These are phyloP conservation scores for Termitomyces sp. DNA, from an alignment of 768 basidiomycete species.

Conservation along the genomic window DNA sequence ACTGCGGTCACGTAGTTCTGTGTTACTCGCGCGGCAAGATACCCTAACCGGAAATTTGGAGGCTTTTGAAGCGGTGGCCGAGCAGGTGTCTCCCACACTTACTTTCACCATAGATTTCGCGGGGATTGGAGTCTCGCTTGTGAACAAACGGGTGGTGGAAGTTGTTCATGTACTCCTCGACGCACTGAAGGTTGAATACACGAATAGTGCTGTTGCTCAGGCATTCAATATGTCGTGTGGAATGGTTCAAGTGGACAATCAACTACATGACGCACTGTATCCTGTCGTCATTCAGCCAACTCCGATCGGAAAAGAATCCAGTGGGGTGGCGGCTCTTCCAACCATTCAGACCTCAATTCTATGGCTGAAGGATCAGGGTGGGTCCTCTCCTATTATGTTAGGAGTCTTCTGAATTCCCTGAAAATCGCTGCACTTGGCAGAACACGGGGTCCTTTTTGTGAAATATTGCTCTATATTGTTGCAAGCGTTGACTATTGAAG, in stretches of 20 bases:
- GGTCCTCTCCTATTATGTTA: slow-evolving; percentile 7
- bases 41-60: slow-evolving; percentile 65
- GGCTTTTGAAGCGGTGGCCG: slow-evolving; percentile 79
- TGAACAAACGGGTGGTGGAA: slow-evolving; percentile 85
- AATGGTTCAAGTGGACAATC: slow-evolving; percentile 94
- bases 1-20: slow-evolving; percentile 48
- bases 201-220: slow-evolving; percentile 72
- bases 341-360: slow-evolving; percentile 85
- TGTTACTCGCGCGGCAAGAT: slow-evolving; percentile 56
- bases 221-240: slow-evolving; percentile 77
- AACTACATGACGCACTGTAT: slow-evolving; percentile 92
- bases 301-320: slow-evolving; percentile 71
- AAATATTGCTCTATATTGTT: slow-evolving; percentile 94
- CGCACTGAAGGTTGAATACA: slow-evolving; percentile 79
- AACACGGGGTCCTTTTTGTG: slow-evolving; percentile 96
- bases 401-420: neutral
- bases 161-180: slow-evolving; percentile 84
- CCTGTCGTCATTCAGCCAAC: slow-evolving; percentile 95
- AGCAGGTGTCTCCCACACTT: slow-evolving; percentile 64
- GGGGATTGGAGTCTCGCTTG: slow-evolving; percentile 87
- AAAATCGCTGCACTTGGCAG: slow-evolving; percentile 31
- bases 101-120: slow-evolving; percentile 72
- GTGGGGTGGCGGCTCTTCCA: slow-evolving; percentile 76
- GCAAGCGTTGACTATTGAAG: slow-evolving; percentile 90
- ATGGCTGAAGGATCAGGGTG: slow-evolving; percentile 92